A percentile compares a stretch with the other conserved stretches of the same genome.
phyloP scores from a whole-genome alignment of 2,329 filamentous ascomycete species.

The Westerdykella sp. region DNA sequence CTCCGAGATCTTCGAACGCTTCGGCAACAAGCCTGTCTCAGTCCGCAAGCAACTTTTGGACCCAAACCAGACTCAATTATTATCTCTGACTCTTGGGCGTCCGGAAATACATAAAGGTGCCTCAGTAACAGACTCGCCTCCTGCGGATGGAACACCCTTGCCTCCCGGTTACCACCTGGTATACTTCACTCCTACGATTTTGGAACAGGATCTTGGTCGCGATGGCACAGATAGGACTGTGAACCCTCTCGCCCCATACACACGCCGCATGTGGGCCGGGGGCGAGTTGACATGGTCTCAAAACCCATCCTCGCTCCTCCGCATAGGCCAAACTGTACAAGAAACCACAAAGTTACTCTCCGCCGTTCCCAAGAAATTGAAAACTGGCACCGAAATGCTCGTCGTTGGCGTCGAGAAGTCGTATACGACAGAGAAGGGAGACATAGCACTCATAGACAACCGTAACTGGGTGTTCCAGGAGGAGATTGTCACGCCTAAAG shows the following conservation, averaged over 20 bases:
- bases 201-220: slow-evolving; percentile 57
- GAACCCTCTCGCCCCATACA: slow-evolving; percentile 64
- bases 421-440: slow-evolving; percentile 34
- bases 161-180: slow-evolving; percentile 75
- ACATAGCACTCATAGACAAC: slow-evolving; percentile 32
- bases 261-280: slow-evolving; percentile 85
- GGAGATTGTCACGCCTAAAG: slow-evolving; percentile 41
- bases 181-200: slow-evolving; percentile 74
- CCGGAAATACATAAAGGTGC: slow-evolving; percentile 2
- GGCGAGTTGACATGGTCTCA: slow-evolving; percentile 59
- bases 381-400: slow-evolving; percentile 48
- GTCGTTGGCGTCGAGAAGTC: slow-evolving; percentile 55
- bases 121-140: slow-evolving; percentile 15
- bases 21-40: slow-evolving; percentile 24
- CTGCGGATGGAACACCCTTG: slow-evolving; percentile 34
- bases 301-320: slow-evolving; percentile 13
- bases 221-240: slow-evolving; percentile 84
- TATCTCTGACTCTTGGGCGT: slow-evolving; percentile 24
- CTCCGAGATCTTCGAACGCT: slow-evolving; percentile 26
- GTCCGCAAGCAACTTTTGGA: slow-evolving; percentile 27
- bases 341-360: slow-evolving; percentile 44
- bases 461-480: slow-evolving; percentile 37
- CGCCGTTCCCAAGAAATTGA: slow-evolving; percentile 46
- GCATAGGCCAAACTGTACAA: slow-evolving; percentile 31
- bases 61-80: slow-evolving; percentile 29